phyloP scores from a whole-genome alignment of 768 basidiomycete species.

The Termitomyces heimii region DNA sequence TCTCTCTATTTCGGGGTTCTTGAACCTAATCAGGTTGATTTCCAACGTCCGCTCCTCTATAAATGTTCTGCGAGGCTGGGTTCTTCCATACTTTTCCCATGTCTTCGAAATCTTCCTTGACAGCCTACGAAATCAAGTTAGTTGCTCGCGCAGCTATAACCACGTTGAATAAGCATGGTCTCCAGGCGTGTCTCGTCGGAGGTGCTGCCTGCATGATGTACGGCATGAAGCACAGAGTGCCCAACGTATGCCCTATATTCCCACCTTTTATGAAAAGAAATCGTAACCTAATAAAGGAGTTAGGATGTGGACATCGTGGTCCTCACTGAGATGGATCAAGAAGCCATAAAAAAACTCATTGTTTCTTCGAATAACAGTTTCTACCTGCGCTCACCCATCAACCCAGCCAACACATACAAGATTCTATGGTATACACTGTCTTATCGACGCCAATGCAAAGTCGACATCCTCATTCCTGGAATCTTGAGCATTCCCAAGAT shows the following conservation, averaged over 20 bases:
- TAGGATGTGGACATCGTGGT: conserved; percentile 46
- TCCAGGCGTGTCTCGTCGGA: conserved; percentile 32
- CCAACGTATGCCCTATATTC: conserved; percentile 19
- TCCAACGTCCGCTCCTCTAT: neutral
- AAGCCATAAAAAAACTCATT: conserved; percentile 34
- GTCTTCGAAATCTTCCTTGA: neutral
- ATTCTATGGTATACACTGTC: conserved; percentile 33
- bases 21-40: neutral
- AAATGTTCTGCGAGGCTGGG: neutral
- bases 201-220: conserved; percentile 32
- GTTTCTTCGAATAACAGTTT: conserved; percentile 24
- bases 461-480: conserved; percentile 32
- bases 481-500: conserved; percentile 29
- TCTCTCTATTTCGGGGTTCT: neutral
- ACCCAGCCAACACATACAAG: conserved; percentile 32
- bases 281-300: too few relatives aligned
- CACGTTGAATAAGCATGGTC: conserved; percentile 16
- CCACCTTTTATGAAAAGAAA: neutral
- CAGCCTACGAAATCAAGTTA: conserved; percentile 15
- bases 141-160: conserved; percentile 20
- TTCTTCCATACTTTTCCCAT: neutral
- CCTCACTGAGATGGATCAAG: conserved; percentile 25
- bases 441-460: conserved; percentile 24
- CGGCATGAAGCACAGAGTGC: conserved; percentile 28
- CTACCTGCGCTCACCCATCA: conserved; percentile 29